phyloP scores from a whole-genome alignment of 148 eudicot genomes.

The Heliosperma pusillum region DNA sequence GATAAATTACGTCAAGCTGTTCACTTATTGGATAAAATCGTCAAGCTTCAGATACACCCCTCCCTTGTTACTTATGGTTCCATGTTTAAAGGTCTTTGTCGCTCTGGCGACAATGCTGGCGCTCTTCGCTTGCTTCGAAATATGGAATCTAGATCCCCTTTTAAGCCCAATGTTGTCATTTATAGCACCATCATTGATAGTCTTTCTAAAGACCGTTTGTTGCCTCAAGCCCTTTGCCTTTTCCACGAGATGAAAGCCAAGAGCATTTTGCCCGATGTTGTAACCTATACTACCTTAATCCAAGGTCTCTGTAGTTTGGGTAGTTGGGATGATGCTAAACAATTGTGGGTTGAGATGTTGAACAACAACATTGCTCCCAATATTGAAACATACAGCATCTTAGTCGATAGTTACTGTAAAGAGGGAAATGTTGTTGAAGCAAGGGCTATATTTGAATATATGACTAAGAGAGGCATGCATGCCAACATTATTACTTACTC shows the following conservation, averaged over 20 bases:
- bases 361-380: not conserved
- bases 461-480: no score
- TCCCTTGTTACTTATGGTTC: not conserved
- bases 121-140: slow-evolving; percentile 1
- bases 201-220: not conserved
- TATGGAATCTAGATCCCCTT: not conserved
- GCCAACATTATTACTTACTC: no score
- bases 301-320: slow-evolving; percentile 2
- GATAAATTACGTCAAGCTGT: not conserved
- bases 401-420: no score
- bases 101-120: not conserved
- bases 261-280: not conserved
- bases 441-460: no score
- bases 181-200: not conserved
- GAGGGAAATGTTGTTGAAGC: no score
- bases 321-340: slow-evolving; percentile 4
- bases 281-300: not conserved
- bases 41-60: not conserved
- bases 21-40: slow-evolving; percentile 2
- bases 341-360: not conserved
- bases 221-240: not conserved
- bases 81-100: not conserved
- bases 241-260: not conserved
- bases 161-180: no score
- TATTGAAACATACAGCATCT: not conserved